Percentiles rank a stretch among this genome's conserved stretches.
Conservation (phyloP, 345 rosid genomes). For the Carallia brachiata region DNA sequence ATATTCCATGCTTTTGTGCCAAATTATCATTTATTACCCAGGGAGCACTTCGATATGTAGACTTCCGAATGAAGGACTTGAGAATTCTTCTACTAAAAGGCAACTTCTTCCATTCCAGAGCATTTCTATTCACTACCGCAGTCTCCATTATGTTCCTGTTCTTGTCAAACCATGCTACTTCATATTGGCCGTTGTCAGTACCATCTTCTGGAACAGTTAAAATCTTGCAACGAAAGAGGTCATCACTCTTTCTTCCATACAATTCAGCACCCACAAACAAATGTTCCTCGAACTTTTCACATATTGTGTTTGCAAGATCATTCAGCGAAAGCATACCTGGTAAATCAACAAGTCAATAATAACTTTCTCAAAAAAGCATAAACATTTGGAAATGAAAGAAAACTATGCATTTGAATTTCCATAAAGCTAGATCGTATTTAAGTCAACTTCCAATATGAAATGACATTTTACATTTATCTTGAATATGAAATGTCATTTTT, state of each 20-base stretch:
- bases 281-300: constrained; percentile 52
- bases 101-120: constrained; percentile 63
- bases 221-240: constrained; percentile 62
- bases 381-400: too few relatives aligned
- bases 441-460: too few relatives aligned
- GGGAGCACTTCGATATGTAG: constrained; percentile 77
- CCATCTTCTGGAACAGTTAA: constrained; percentile 43
- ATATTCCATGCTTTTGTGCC: constrained; percentile 61
- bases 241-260: constrained; percentile 57
- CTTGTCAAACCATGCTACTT: constrained; percentile 71
- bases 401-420: too few relatives aligned
- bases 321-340: constrained; percentile 81
- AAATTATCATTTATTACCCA: constrained; percentile 81
- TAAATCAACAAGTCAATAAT: constrained; percentile 16
- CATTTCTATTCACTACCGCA: constrained; percentile 50
- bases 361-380: not conserved
- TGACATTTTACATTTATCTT: too few relatives aligned
- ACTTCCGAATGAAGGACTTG: constrained; percentile 89
- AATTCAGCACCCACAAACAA: constrained; percentile 64
- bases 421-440: too few relatives aligned
- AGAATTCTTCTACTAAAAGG: constrained; percentile 74
- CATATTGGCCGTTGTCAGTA: constrained; percentile 43
- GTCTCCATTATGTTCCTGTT: constrained; percentile 48
- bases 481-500: too few relatives aligned
- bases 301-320: constrained; percentile 74